These are phyloP conservation scores for Globisporangium alternatum DNA, from an alignment of 352 stramenopile species.

Conservation along the genomic window DNA sequence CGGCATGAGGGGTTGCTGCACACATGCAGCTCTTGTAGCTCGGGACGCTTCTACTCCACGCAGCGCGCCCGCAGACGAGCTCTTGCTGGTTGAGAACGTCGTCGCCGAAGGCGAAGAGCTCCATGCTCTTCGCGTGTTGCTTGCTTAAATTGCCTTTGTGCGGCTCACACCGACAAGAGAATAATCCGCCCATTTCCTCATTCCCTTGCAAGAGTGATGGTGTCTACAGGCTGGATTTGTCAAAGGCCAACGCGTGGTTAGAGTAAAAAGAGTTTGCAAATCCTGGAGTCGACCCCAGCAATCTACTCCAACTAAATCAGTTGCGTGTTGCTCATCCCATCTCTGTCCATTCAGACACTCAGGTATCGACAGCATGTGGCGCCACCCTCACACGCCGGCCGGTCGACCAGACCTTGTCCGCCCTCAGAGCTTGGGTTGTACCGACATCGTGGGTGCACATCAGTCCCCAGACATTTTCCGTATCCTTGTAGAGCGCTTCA, in stretches of 20 bases:
- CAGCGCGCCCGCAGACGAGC: not conserved
- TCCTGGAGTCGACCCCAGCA: not conserved
- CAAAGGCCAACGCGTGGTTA: not conserved
- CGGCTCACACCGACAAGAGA: no score
- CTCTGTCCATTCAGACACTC: no score
- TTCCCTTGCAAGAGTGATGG: not conserved
- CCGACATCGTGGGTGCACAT: no score
- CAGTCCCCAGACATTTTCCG: no score
- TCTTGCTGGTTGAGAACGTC: not conserved
- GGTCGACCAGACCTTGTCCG: no score
- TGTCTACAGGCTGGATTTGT: no score
- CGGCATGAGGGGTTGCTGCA: not conserved
- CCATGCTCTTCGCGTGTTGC: not conserved
- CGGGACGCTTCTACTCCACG: not conserved
- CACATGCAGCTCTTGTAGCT: not conserved
- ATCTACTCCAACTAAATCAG: not conserved
- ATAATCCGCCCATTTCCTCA: not conserved
- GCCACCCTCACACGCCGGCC: no score
- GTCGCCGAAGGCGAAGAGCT: not conserved
- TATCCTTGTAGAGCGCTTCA: no score
- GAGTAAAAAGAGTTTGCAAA: not conserved
- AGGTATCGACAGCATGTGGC: no score
- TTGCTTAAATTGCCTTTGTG: not conserved
- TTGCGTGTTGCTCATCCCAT: no score
- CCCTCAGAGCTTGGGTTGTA: no score